Conservation (phyloP, 2,329 filamentous ascomycete genomes). For the Aspergillus latus region DNA sequence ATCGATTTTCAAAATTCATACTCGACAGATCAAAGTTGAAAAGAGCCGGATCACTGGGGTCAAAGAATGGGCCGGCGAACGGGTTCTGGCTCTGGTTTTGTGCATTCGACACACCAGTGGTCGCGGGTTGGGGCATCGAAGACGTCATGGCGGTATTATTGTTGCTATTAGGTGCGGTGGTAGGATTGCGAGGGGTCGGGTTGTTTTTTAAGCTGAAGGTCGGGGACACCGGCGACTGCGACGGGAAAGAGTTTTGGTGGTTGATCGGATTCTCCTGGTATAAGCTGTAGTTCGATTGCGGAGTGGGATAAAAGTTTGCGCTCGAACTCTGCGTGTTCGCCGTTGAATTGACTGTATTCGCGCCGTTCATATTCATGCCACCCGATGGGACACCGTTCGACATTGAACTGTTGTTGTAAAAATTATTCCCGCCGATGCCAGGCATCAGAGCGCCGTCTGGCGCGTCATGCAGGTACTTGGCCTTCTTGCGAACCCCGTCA, state of each 20-base stretch:
- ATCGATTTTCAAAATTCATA: constrained; percentile 93
- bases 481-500: constrained; percentile 96
- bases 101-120: constrained; percentile 51
- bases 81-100: constrained; percentile 39
- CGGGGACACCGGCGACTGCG: constrained; percentile 71
- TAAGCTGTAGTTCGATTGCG: constrained; percentile 44
- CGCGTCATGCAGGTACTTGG: constrained; percentile 97
- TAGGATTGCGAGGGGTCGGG: constrained; percentile 32
- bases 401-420: constrained; percentile 40
- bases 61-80: constrained; percentile 67
- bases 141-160: constrained; percentile 27
- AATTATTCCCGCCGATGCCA: constrained; percentile 70
- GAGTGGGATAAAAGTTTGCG: constrained; percentile 35
- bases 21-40: constrained; percentile 97
- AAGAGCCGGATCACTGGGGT: constrained; percentile 84
- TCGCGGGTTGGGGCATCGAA: constrained; percentile 50
- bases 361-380: constrained; percentile 32
- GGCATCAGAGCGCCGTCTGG: constrained; percentile 84
- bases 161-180: constrained; percentile 10
- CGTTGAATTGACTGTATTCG: constrained; percentile 28
- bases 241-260: constrained; percentile 55
- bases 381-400: constrained; percentile 30
- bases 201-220: constrained; percentile 60
- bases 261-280: constrained; percentile 50
- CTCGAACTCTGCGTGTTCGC: constrained; percentile 25